Conservation (phyloP, 2,329 filamentous ascomycete genomes). For the Hypoxylon sp. region DNA sequence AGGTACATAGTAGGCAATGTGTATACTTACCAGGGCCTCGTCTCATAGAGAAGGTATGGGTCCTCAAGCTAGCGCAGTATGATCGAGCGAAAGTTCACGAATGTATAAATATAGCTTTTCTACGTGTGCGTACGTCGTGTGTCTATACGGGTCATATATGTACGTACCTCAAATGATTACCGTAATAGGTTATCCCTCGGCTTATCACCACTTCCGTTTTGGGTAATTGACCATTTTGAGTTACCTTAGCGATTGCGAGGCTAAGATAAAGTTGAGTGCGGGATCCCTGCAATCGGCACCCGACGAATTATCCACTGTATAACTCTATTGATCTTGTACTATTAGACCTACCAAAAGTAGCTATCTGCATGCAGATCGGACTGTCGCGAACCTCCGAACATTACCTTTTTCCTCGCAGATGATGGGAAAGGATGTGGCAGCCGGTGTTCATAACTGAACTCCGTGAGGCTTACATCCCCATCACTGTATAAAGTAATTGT, state of each 20-base stretch:
- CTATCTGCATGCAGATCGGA: constrained; percentile 21
- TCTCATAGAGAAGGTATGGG: constrained; percentile 9
- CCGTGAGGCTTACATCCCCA: constrained; percentile 20
- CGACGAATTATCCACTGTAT: constrained; percentile 16
- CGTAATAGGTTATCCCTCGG: constrained; percentile 16
- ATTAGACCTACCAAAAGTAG: constrained; percentile 31
- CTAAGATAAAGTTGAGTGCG: constrained; percentile 33
- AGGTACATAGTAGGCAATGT: constrained; percentile 3
- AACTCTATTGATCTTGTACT: constrained; percentile 25
- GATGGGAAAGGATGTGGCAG: constrained; percentile 13
- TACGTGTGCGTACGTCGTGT: constrained; percentile 18
- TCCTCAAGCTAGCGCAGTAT: constrained; percentile 1
- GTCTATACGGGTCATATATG: constrained; percentile 9
- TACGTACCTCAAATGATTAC: constrained; percentile 1
- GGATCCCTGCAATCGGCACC: constrained; percentile 38
- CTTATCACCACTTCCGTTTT: constrained; percentile 6
- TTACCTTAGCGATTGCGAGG: constrained; percentile 22
- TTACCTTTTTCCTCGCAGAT: constrained; percentile 11
- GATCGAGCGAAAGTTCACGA: neutral
- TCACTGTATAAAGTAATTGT: constrained; percentile 27
- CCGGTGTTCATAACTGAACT: constrained; percentile 28
- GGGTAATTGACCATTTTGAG: constrained; percentile 8
- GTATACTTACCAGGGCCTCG: neutral
- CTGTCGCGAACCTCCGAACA: constrained; percentile 12
- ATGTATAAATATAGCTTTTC: constrained; percentile 24